Conservation (phyloP, 2,329 filamentous ascomycete genomes). For the Fusarium coicis region DNA sequence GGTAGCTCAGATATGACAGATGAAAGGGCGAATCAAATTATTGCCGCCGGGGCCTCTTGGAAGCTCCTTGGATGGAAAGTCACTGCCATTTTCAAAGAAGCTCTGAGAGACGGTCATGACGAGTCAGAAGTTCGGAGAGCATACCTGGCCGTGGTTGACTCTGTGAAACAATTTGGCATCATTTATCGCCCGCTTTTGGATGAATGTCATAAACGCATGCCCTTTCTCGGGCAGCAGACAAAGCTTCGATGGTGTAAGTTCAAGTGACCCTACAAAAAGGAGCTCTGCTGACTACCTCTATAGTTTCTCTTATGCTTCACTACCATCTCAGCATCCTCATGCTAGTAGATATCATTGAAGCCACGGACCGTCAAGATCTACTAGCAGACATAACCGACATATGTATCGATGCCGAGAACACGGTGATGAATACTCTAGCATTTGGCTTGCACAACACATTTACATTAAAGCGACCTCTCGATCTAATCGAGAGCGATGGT, state of each 20-base stretch:
- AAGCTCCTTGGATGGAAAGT: slow-evolving; percentile 49
- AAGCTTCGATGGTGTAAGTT: slow-evolving; percentile 47
- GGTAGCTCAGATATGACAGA: slow-evolving; percentile 44
- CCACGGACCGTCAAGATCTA: slow-evolving; percentile 43
- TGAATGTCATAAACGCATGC: slow-evolving; percentile 47
- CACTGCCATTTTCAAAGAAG: slow-evolving; percentile 48
- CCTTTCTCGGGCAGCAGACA: slow-evolving; percentile 46
- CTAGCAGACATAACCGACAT: slow-evolving; percentile 39
- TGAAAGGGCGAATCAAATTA: slow-evolving; percentile 47
- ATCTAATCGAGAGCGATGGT: not conserved
- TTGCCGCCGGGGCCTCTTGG: slow-evolving; percentile 45
- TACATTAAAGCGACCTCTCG: slow-evolving; percentile 19
- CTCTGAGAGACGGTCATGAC: slow-evolving; percentile 47
- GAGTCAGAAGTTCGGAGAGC: slow-evolving; percentile 45
- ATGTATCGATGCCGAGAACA: slow-evolving; percentile 44
- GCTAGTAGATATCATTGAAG: slow-evolving; percentile 46
- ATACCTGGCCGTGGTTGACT: slow-evolving; percentile 40
- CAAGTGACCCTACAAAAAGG: accelerated
- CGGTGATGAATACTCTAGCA: slow-evolving; percentile 47
- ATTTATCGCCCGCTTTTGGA: slow-evolving; percentile 45
- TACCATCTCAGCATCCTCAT: slow-evolving; percentile 49
- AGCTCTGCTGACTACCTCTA: not conserved
- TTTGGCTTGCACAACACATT: slow-evolving; percentile 47
- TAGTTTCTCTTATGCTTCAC: slow-evolving; percentile 49
- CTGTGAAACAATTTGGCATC: slow-evolving; percentile 43